Percentiles rank a stretch among this genome's conserved stretches.
These are phyloP conservation scores for Phytopythium chamaehyphon DNA, from an alignment of 352 stramenopile genomes.

Conservation along the genomic window DNA sequence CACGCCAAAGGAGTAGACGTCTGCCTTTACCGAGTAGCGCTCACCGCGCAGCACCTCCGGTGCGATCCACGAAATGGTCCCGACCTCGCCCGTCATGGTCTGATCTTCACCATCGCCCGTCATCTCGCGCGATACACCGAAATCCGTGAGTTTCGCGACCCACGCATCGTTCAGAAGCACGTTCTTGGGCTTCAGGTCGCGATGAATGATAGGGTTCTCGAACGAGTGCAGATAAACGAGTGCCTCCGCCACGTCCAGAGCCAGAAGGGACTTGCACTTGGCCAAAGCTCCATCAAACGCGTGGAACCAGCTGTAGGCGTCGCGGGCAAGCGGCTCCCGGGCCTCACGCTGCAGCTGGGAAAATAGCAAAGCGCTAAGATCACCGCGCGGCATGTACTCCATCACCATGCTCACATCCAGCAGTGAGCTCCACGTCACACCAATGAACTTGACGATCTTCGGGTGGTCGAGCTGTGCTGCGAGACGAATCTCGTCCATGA, in stretches of 20 bases:
- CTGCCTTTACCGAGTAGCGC: constrained; percentile 60
- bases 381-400: constrained; percentile 36
- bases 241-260: constrained; percentile 40
- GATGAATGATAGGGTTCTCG: constrained; percentile 67
- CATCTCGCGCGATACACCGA: constrained; percentile 19
- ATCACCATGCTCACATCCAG: constrained; percentile 33
- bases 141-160: constrained; percentile 21
- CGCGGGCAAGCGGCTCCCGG: background rate
- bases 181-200: constrained; percentile 78
- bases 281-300: constrained; percentile 3
- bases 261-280: constrained; percentile 22
- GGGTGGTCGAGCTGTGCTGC: constrained; percentile 31
- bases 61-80: constrained; percentile 32
- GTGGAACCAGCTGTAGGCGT: constrained; percentile 5
- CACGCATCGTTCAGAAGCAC: constrained; percentile 45
- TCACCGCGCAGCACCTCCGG: constrained; percentile 63
- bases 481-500: constrained; percentile 55
- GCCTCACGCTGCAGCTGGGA: constrained; percentile 1
- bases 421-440: constrained; percentile 37
- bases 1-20: constrained; percentile 76
- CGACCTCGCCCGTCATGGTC: constrained; percentile 49
- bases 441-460: constrained; percentile 44
- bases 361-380: constrained; percentile 24
- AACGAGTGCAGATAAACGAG: constrained; percentile 59
- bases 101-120: constrained; percentile 12